Evolutionary conservation across 352 stramenopile species (phyloP).

Genomic region (Albugo candida): DNA sequence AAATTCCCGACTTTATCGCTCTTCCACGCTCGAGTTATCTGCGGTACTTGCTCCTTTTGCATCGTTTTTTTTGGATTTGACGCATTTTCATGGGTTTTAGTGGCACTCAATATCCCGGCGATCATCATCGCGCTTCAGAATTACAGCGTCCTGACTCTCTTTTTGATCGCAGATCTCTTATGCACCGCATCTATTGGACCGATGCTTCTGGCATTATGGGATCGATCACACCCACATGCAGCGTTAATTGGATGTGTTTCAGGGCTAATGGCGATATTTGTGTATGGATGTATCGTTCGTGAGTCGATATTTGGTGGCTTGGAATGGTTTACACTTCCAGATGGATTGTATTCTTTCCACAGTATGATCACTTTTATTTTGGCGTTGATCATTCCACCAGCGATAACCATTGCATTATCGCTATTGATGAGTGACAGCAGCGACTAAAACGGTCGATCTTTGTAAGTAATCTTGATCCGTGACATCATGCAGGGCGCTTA

Average conservation of each 20-base stretch:
- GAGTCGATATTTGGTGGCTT: conserved; percentile 42
- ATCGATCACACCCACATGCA: conserved; percentile 17
- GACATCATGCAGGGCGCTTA: no score
- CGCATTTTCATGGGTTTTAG: conserved; percentile 10
- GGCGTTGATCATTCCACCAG: conserved; percentile 32
- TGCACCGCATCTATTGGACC: conserved; percentile 50
- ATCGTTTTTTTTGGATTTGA: neutral
- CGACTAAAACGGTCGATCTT: no score
- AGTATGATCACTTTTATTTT: conserved; percentile 72
- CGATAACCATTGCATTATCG: conserved; percentile 33
- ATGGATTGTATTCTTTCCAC: conserved; percentile 51
- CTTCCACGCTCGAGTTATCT: conserved; percentile 29
- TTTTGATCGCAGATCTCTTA: conserved; percentile 53
- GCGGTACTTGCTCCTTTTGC: conserved; percentile 13
- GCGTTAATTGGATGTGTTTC: conserved; percentile 27
- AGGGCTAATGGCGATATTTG: conserved; percentile 49
- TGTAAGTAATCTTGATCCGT: no score
- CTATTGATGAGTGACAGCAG: conserved; percentile 11
- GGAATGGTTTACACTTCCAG: conserved; percentile 51
- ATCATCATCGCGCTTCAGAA: conserved; percentile 42
- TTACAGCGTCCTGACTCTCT: conserved; percentile 50
- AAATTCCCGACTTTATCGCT: conserved; percentile 46
- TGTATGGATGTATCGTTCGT: conserved; percentile 30
- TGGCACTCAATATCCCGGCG: conserved; percentile 45
- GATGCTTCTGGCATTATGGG: conserved; percentile 47